Conservation (phyloP, 208 protist species). For the Phytomonas sp. region DNA sequence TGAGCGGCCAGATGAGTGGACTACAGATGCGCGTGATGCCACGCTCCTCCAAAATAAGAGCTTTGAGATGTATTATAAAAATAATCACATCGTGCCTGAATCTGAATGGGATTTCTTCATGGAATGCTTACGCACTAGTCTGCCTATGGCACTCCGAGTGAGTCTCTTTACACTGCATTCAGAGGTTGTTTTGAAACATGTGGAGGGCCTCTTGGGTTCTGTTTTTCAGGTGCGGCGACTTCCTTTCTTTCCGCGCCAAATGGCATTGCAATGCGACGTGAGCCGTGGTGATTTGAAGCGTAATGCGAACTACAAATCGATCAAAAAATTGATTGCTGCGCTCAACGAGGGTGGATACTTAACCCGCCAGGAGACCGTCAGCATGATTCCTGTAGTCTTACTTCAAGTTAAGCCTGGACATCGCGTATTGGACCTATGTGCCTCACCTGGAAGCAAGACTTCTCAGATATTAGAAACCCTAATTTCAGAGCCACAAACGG, state of each 20-base stretch:
- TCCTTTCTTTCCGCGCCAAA: slow-evolving; percentile 48
- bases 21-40: slow-evolving; percentile 47
- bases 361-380: slow-evolving; percentile 88
- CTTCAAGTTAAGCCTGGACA: slow-evolving; percentile 70
- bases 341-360: slow-evolving; percentile 89
- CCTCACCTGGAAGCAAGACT: slow-evolving; percentile 86
- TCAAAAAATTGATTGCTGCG: slow-evolving; percentile 70
- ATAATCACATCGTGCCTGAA: slow-evolving; percentile 35
- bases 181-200: slow-evolving; percentile 15
- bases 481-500: slow-evolving; percentile 17
- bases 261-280: slow-evolving; percentile 64
- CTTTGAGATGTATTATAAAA: slow-evolving; percentile 71
- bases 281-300: slow-evolving; percentile 80
- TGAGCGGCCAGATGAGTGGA: slow-evolving; percentile 47
- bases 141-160: slow-evolving; percentile 71
- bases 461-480: slow-evolving; percentile 82
- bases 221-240: slow-evolving; percentile 37
- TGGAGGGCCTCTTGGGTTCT: not conserved
- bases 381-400: slow-evolving; percentile 81
- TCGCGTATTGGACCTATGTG: slow-evolving; percentile 84
- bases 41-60: slow-evolving; percentile 44
- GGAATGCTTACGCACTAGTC: slow-evolving; percentile 44
- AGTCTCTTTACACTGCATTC: slow-evolving; percentile 26
- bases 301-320: slow-evolving; percentile 34
- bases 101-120: slow-evolving; percentile 58